Conservation (phyloP, 331 rosid genomes). For the Spiraea crenata region DNA sequence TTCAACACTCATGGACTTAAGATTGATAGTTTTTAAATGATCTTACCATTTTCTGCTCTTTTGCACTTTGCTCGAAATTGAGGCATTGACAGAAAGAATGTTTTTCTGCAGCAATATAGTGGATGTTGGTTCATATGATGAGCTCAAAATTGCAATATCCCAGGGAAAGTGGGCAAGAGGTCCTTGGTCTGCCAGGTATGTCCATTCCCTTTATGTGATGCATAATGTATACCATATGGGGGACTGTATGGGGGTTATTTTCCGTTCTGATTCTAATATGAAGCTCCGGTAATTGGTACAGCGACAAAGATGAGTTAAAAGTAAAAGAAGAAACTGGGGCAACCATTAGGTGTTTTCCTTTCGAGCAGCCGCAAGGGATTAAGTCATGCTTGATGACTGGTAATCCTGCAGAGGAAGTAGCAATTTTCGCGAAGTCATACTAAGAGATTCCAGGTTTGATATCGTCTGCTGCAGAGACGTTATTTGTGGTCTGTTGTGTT, state of each 20-base stretch:
- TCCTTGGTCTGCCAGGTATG: conserved; percentile 97
- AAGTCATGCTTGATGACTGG: conserved; percentile 84
- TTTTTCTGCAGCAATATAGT: conserved; percentile 66
- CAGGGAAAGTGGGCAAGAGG: conserved; percentile 99
- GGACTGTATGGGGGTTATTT: neutral
- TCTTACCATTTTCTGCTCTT: neutral
- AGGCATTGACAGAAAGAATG: conserved; percentile 16
- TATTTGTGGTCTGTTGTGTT: neutral
- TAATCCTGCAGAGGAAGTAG: conserved; percentile 77
- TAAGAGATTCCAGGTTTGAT: conserved; percentile 24
- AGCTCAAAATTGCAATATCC: conserved; percentile 81
- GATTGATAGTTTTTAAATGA: neutral
- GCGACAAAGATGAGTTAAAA: conserved; percentile 75
- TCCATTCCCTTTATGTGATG: neutral
- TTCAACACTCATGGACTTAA: neutral
- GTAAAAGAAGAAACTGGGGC: conserved; percentile 97
- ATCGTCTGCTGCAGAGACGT: neutral
- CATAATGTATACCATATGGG: neutral
- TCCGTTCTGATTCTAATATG: neutral
- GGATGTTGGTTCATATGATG: conserved; percentile 81
- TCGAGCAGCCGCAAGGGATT: conserved; percentile 70
- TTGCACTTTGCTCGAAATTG: neutral
- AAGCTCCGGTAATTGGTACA: conserved; percentile 30
- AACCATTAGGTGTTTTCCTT: conserved; percentile 92
- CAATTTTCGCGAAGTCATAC: conserved; percentile 91